Percentiles rank a stretch among this genome's conserved stretches.
Evolutionary conservation across 768 basidiomycete genomes (phyloP).

Genomic region (Hortiboletus flavorubellus): DNA sequence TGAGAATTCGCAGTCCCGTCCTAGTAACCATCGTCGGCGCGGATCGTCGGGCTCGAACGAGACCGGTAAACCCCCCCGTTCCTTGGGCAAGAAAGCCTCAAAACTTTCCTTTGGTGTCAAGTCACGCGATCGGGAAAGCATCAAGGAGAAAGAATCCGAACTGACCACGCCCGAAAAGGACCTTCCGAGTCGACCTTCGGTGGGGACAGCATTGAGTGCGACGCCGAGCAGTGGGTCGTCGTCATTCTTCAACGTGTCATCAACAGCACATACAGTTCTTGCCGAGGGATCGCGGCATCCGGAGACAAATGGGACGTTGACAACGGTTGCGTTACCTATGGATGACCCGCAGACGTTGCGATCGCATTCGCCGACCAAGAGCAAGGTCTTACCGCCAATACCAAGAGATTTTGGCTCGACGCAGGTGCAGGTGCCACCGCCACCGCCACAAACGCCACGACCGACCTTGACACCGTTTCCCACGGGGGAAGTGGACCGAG

Average conservation of each 20-base stretch:
- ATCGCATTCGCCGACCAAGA: constrained; percentile 51
- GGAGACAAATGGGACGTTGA: constrained; percentile 24
- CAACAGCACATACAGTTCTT: constrained; percentile 44
- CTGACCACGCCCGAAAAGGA: constrained; percentile 43
- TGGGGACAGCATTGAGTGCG: constrained; percentile 51
- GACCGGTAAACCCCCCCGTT: constrained; percentile 46
- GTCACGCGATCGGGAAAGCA: constrained; percentile 44
- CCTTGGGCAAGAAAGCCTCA: constrained; percentile 69
- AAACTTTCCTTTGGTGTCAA: constrained; percentile 75
- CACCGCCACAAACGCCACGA: constrained; percentile 35
- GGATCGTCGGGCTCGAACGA: constrained; percentile 53
- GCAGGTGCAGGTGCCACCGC: constrained; percentile 11
- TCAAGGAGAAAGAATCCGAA: constrained; percentile 44
- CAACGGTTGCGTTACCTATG: constrained; percentile 18
- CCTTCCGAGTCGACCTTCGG: constrained; percentile 40
- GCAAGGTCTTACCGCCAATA: constrained; percentile 74
- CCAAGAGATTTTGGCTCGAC: constrained; percentile 60
- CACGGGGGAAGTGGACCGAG: constrained; percentile 63
- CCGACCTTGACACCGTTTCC: constrained; percentile 48
- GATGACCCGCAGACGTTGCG: constrained; percentile 35
- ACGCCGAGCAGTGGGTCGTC: constrained; percentile 76
- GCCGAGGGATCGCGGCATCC: constrained; percentile 33
- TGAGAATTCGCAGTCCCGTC: constrained; percentile 32
- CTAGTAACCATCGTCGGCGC: constrained; percentile 39
- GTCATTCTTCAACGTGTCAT: constrained; percentile 81